Evolutionary conservation across 257 asterid species (phyloP).

Genomic region (Misopates orontium): DNA sequence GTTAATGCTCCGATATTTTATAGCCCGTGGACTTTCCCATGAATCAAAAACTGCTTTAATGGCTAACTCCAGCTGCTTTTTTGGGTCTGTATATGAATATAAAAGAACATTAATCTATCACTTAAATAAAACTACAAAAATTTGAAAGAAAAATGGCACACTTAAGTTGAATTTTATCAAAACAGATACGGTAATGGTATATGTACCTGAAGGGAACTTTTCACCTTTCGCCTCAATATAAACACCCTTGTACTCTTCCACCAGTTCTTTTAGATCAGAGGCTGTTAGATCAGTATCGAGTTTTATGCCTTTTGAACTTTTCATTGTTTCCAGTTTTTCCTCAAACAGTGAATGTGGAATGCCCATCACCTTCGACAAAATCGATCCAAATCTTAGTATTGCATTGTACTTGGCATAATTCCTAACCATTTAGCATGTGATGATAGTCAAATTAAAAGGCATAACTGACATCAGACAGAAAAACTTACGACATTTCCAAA

Average conservation of each 20-base stretch:
- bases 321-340: conserved; percentile 71
- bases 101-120: conserved; percentile 18
- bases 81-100: conserved; percentile 55
- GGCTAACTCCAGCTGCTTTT: conserved; percentile 80
- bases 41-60: conserved; percentile 88
- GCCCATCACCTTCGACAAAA: conserved; percentile 72
- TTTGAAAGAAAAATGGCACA: background rate
- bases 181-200: too few relatives aligned
- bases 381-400: background rate
- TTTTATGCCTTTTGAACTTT: conserved; percentile 50
- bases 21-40: conserved; percentile 96
- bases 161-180: background rate
- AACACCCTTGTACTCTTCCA: conserved; percentile 80
- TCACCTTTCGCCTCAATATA: conserved; percentile 74
- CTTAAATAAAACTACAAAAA: background rate
- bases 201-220: conserved; percentile 81
- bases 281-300: conserved; percentile 86
- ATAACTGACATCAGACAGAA: background rate
- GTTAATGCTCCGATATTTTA: conserved; percentile 76
- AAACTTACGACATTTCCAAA: conserved; percentile 85
- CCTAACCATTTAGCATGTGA: background rate
- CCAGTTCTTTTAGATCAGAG: conserved; percentile 77
- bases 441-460: background rate
- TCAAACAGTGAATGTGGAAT: conserved; percentile 81
- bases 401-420: background rate